These are phyloP conservation scores for Amanita pseudoporphyria DNA, from an alignment of 768 basidiomycete species.

Conservation along the genomic window DNA sequence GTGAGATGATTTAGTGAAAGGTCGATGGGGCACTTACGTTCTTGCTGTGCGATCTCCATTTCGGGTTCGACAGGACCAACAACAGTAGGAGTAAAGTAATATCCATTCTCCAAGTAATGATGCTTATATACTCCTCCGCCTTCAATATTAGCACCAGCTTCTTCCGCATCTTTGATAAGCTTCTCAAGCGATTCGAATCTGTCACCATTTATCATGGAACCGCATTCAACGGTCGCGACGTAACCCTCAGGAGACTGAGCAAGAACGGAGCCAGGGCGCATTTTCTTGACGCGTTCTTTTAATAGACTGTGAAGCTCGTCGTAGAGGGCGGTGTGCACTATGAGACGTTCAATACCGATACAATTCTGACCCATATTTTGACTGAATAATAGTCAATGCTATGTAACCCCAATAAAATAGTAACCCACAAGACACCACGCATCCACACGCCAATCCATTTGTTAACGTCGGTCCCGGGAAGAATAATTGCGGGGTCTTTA, in stretches of 20 bases:
- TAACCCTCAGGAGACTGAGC: slow-evolving; percentile 58
- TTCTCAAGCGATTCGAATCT: slow-evolving; percentile 62
- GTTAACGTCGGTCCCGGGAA: slow-evolving; percentile 76
- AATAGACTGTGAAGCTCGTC: slow-evolving; percentile 64
- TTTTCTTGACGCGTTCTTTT: slow-evolving; percentile 47
- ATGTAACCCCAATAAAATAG: background rate
- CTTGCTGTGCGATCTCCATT: slow-evolving; percentile 72
- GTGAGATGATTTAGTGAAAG: background rate
- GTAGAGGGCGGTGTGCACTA: slow-evolving; percentile 75
- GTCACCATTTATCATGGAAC: slow-evolving; percentile 73
- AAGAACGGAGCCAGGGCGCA: slow-evolving; percentile 75
- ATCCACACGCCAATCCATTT: slow-evolving; percentile 78
- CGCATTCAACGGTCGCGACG: slow-evolving; percentile 70
- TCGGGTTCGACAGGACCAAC: slow-evolving; percentile 64
- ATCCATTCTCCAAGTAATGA: slow-evolving; percentile 57
- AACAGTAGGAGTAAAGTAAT: slow-evolving; percentile 84
- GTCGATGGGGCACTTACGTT: slow-evolving; percentile 44
- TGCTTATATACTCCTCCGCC: slow-evolving; percentile 65
- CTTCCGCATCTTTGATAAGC: slow-evolving; percentile 59
- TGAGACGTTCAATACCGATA: slow-evolving; percentile 90
- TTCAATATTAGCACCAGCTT: slow-evolving; percentile 52
- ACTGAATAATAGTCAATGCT: slow-evolving; percentile 28
- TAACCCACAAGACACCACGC: slow-evolving; percentile 82
- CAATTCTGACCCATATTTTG: slow-evolving; percentile 95
- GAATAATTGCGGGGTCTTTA: slow-evolving; percentile 88